Evolutionary conservation across 176 grass and related monocot species (phyloP), one percentile per base, ranked within the genome.

Genomic region (Tillandsia leiboldiana): DNA sequence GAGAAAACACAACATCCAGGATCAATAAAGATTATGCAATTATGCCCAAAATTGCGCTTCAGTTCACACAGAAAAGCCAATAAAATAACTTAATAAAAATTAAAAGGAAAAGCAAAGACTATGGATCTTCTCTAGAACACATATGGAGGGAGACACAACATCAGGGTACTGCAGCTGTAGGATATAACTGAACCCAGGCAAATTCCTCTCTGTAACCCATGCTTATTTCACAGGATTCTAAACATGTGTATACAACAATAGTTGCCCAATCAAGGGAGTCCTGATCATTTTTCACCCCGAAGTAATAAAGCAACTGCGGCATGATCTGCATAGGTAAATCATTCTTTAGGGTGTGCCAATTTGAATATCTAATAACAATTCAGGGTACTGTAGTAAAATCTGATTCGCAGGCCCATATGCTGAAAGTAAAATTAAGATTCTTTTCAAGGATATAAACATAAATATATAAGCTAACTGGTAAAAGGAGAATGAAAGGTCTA

Each of bases 241-340:
- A 68, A 57, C 93, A 97, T 71, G 93, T 90, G 62, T 87, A 92
- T 15, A 92, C 77, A 50, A 48, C 84, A 80, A 92, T 83, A 68
- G 89, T 92, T 72, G 75, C 86, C 93, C 93, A 97, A 80, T 92
- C 93, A 83, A 97, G 93, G 72, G 93, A 97, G 51, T 87, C 83
- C 9, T 79, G 73, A 73, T 87, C 76, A 65, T 97, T 97, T 79
- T 72, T 76, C 64, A 97, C 89, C 15, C 79, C 81, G 70, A 97
- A 85, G 70, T 77, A 97, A 79, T 87, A 97, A 61, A 97, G 82
- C 71, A 97, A 74, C 53, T 92, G 93, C 15, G 93, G 89, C 93
- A 92, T 96, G 83, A 96, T 83, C 93, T 96, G 88, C 61, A 81
- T 33, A 70, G 28, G 6, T 61, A 87, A 14, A 75, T 7, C 63